Evolutionary conservation across 768 basidiomycete genomes (phyloP), one percentile per base, ranked within the genome.

Genomic region (Tricholoma bakamatsutake): DNA sequence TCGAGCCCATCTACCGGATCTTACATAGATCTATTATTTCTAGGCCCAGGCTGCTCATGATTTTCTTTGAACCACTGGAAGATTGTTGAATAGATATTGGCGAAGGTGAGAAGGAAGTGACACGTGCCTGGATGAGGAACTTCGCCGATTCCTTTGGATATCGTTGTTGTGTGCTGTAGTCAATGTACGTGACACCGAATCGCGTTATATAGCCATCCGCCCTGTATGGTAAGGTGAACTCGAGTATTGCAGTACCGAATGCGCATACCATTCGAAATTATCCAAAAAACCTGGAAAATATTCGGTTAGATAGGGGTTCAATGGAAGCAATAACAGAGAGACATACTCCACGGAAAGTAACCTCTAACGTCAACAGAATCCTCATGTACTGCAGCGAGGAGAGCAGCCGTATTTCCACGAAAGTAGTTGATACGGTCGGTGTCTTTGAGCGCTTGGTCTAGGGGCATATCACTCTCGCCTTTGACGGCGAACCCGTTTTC

Each of bases 401-500:
- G 66, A 12, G 80, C 75, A 4, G 71, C 67, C 10, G 81, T 81
- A 11, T 79, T 77, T 24, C 84, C 86, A 50, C 73, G 70, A 75
- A 84, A 88, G 68, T 86, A 88, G 59, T 82, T 75, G 54, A 87
- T 80, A 37, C 86, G 83, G 61, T 83, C 84, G n/a, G 65, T 69
- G 64, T 87, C 85, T 24, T 78, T 68, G 24, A 84, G 58, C 9
- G 80, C 83, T 56, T 81, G 70, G 53, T 81, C 79, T 6, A 80
- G 61, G 1, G 83, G 71, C 70, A 80, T 74, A 46, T 62, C 68
- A 64, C 73, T 78, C 67, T 88, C 87, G 56, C 80, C 76, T 65
- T 85, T 86, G 51, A 87, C 82, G 10, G 84, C 79, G 63, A 87
- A 87, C 0, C 85, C 84, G 62, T 88, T 88, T 70, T 89, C 85